Percentiles rank a stretch among this genome's conserved stretches.
phyloP scores from a whole-genome alignment of 352 stramenopile species.

The Lagenidium sp. region DNA sequence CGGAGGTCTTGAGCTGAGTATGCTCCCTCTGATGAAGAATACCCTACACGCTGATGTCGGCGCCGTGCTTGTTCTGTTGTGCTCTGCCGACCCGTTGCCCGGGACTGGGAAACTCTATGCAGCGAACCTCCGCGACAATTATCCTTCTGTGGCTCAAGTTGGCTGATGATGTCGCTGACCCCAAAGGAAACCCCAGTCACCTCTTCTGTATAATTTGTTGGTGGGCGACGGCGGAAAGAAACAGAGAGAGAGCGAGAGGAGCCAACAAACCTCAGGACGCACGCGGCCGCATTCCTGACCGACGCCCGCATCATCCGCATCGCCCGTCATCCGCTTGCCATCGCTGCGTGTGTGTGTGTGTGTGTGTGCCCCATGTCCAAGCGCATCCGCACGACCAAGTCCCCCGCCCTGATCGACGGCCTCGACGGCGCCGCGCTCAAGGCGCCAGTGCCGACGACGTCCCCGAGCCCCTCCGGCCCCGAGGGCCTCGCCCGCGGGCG shows the following conservation, averaged over 20 bases:
- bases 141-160: conserved; percentile 9
- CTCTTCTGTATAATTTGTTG: too few species aligned
- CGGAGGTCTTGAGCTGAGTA: conserved; percentile 14
- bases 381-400: conserved; percentile 34
- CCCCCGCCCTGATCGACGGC: conserved; percentile 7
- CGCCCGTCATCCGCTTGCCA: neutral
- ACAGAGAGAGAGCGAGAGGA: neutral
- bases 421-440: conserved; percentile 23
- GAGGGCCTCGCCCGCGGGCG: too few species aligned
- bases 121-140: conserved; percentile 5
- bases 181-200: too few species aligned
- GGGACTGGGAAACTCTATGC: conserved; percentile 9
- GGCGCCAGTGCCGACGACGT: conserved; percentile 49
- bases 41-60: conserved; percentile 11
- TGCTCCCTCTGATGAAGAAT: conserved; percentile 5
- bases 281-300: neutral
- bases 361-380: conserved; percentile 39
- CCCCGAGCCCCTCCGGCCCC: too few species aligned
- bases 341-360: neutral
- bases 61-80: too few species aligned
- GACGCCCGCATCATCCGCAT: neutral
- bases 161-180: conserved; percentile 16
- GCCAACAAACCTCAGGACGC: neutral
- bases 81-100: too few species aligned
- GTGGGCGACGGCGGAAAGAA: conserved; percentile 4